Conservation (phyloP, 2,329 filamentous ascomycete genomes). For the Fusarium xyrophilum region DNA sequence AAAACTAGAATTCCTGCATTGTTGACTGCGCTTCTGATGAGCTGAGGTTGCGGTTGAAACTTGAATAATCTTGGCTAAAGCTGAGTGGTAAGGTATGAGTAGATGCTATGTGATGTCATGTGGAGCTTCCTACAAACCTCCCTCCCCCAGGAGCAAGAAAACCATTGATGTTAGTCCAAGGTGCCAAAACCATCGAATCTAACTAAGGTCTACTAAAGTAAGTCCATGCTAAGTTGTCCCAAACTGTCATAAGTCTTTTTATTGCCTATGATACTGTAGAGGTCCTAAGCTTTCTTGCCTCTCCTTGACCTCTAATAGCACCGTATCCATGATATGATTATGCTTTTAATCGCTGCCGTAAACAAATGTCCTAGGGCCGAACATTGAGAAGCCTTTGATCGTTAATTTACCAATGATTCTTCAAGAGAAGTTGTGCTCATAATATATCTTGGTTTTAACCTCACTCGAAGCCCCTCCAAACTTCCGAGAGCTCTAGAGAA, state of each 20-base stretch:
- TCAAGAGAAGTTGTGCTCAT: not conserved
- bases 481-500: not conserved
- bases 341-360: not conserved
- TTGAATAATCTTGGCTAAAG: constrained; percentile 4
- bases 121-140: constrained; percentile 16
- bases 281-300: not conserved
- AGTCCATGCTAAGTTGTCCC: not conserved
- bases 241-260: not conserved
- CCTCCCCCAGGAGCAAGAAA: not conserved
- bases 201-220: not conserved
- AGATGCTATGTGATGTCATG: constrained; percentile 38
- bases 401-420: not conserved
- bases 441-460: not conserved
- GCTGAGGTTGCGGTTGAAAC: not conserved
- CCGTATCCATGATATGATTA: not conserved
- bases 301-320: not conserved
- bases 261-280: not conserved
- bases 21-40: not conserved
- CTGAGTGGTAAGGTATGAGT: not conserved
- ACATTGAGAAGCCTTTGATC: not conserved
- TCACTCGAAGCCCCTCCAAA: not conserved
- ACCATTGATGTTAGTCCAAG: not conserved
- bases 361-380: too few species aligned
- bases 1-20: constrained; percentile 21
- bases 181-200: not conserved